These are phyloP conservation scores for Lactarius trivialis DNA, from an alignment of 768 basidiomycete species.

Conservation along the genomic window DNA sequence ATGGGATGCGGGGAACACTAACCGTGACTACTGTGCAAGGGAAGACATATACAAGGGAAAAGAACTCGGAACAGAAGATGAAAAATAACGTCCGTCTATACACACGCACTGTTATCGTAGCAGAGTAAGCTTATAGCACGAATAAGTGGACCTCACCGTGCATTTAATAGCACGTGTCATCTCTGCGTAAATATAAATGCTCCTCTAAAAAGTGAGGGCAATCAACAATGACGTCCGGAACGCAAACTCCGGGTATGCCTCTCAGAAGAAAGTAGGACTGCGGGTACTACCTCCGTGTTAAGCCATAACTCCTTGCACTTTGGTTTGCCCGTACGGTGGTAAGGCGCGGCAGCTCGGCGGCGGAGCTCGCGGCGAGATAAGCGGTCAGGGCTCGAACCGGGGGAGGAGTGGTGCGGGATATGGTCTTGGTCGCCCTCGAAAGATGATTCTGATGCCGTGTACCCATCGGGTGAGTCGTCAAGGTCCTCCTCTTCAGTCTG, in stretches of 20 bases:
- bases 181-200: background rate
- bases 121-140: background rate
- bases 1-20: background rate
- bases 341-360: background rate
- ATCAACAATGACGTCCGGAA: background rate
- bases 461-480: background rate
- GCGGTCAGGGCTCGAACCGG: background rate
- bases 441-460: constrained; percentile 9
- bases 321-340: background rate
- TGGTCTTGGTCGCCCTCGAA: constrained; percentile 2
- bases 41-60: background rate
- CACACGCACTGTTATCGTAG: background rate
- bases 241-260: background rate
- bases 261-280: background rate
- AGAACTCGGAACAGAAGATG: background rate
- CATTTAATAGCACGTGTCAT: background rate
- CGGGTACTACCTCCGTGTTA: background rate
- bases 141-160: background rate
- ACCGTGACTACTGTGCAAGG: background rate
- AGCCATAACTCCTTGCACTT: constrained; percentile 16
- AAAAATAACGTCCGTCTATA: constrained; percentile 1
- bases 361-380: constrained; percentile 6
- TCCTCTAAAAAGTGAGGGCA: background rate
- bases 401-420: background rate
- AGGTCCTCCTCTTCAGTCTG: background rate